phyloP scores from a whole-genome alignment of 257 asterid genomes.

The Penstemon davidsonii region DNA sequence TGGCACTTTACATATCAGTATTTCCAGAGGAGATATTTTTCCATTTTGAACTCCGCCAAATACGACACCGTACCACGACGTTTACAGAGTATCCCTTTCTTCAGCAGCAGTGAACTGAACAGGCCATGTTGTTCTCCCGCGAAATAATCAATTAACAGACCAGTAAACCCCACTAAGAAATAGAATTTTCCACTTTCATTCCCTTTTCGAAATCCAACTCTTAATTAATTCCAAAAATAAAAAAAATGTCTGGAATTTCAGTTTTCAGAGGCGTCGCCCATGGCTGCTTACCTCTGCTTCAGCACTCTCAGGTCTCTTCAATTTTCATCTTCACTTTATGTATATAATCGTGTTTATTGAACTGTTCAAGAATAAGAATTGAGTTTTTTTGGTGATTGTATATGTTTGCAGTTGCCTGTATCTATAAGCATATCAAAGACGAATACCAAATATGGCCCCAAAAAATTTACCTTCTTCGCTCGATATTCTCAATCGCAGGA shows the following conservation, averaged over 20 bases:
- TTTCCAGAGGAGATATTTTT: constrained; percentile 18
- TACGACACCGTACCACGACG: constrained; percentile 13
- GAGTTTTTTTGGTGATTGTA: constrained; percentile 4
- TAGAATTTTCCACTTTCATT: neutral
- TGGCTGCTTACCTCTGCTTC: constrained; percentile 50
- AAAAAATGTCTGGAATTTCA: constrained; percentile 57
- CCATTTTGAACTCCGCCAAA: neutral
- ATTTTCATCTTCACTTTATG: neutral
- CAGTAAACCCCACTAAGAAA: neutral
- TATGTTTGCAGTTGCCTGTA: constrained; percentile 51
- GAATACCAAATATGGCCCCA: constrained; percentile 35
- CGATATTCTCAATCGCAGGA: constrained; percentile 80
- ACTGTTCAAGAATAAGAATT: constrained; percentile 4
- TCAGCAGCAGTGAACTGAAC: neutral
- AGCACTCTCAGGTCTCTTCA: constrained; percentile 49
- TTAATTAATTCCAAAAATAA: neutral
- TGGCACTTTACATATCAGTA: constrained; percentile 29
- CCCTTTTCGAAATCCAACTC: constrained; percentile 1
- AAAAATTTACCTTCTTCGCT: constrained; percentile 42
- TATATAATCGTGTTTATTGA: neutral
- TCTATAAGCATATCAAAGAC: constrained; percentile 33
- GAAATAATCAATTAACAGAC: constrained; percentile 7
- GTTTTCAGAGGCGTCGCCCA: constrained; percentile 51
- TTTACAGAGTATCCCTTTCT: neutral
- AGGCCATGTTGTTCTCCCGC: neutral